phyloP scores from a whole-genome alignment of 805 yeast species.

The Yarrowia divulgata region DNA sequence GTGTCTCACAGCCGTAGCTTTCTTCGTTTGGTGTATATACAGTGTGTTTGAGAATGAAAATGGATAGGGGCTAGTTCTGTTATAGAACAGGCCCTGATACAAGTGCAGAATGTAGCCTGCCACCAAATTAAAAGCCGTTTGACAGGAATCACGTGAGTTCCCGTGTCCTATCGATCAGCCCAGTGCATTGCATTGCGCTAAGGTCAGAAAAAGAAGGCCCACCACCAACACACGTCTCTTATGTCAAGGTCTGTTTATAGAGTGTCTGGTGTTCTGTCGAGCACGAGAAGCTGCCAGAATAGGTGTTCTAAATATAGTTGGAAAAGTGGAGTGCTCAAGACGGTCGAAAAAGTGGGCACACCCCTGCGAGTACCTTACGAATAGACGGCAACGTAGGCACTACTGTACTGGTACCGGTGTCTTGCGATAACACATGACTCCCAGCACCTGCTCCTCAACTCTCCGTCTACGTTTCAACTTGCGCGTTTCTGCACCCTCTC shows the following conservation, averaged over 20 bases:
- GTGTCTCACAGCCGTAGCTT: slow-evolving; percentile 1
- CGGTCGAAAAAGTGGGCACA: slow-evolving; percentile 2
- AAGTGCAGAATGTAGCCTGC: too few species aligned
- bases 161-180: neutral
- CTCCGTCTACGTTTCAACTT: slow-evolving; percentile 5
- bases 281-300: neutral
- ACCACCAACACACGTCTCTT: neutral
- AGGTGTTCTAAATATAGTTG: slow-evolving; percentile 11
- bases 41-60: neutral
- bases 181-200: slow-evolving; percentile 8
- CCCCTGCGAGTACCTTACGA: too few species aligned
- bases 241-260: neutral
- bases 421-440: neutral
- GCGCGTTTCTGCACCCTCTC: slow-evolving; percentile 9
- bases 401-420: too few species aligned
- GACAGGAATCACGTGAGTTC: neutral
- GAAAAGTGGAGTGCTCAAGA: neutral
- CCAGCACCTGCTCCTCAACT: neutral
- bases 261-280: neutral
- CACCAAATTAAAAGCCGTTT: neutral
- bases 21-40: neutral
- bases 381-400: too few species aligned
- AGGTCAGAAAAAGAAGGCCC: too few species aligned
- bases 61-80: neutral
- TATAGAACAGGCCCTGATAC: too few species aligned